Evolutionary conservation across 2,329 filamentous ascomycete species (phyloP), one percentile per base, ranked within the genome.

Genomic region (Diaporthe citri): DNA sequence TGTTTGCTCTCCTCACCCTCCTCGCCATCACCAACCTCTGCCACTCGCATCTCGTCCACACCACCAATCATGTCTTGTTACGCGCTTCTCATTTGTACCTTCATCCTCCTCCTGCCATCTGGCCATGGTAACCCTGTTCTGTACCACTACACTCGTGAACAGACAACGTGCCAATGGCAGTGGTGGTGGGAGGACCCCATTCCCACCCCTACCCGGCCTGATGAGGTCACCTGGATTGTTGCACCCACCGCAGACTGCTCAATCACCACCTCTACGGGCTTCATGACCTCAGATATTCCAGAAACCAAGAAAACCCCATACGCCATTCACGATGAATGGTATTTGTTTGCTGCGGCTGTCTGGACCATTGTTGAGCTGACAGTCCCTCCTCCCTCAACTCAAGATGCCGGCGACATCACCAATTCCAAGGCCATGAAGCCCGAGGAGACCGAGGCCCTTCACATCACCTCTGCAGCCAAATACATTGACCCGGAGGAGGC

Each of bases 301-400:
- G 59, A 46, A 64, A 28, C n/a, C 15, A 64, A 31, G 17, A 10
- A 31, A 3, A 31, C 39, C 15, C 25, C 39, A 10, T 46, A 28
- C 39, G 43, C 59, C 39, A 46, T 46, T 46, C 39, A 31, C 4
- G 4, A 64, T 4, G 41, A 22, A 10, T 64, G n/a, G 25, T 20
- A 12, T 41, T 5, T 60, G 59, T n/a, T 43, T 62, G 39, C 15
- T 41, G 36, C 57, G 17, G 13, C 20, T 20, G 10, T 48, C 5
- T 36, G 67, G 39, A n/a, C 34, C 25, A 48, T 43, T 36, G 31
- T 71, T 56, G 39, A 71, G 41, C 69, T 71, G 55, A 71, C 43
- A 46, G 22, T n/a, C 4, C 20, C 17, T n/a, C 20, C 41, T 39
- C 22, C n/a, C n/a, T n/a, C 39, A 20, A 34, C 28, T 59, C n/a